Base-by-base conservation (phyloP, 768 basidiomycete genomes). In the Lactarius psammicola region DNA sequence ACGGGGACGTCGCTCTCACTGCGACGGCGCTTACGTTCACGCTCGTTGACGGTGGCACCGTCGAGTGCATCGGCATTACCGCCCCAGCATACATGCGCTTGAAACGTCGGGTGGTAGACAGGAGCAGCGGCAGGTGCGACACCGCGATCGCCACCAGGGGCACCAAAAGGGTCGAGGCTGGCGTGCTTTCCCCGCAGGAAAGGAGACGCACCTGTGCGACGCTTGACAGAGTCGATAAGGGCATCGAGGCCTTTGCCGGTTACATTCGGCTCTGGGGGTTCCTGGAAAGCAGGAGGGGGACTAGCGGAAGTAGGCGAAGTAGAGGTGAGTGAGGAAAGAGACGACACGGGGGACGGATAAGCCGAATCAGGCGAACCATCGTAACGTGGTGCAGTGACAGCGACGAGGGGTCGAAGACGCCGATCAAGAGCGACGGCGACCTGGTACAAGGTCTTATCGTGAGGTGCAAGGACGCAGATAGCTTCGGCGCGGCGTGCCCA, bases 401-500 rank as follows among this genome's bases (percentile, higher is more conserved):
- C 62, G 49, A 73, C 69, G 51, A 72, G 77, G 8, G 74, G 74
- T 58, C 71, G 72, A 55, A 82, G 76, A 63, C 80, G 81, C 59
- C 71, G 76, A 42, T 80, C 78, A 26, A 83, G 71, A 17, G 79
- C 80, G 30, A 75, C 60, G 30, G 78, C 78, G 46, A 83, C 79
- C 30, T 78, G 73, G 28, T 71, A 76, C 49, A 82, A 74, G 49
- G 78, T 78, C 44, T 73, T 72, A 67, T 82, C 81, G 53, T 79
- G 76, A 44, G 74, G 67, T 18, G 77, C 75, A 34, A 82, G 76
- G 44, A 83, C 81, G 57, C 81, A 81, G 54, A 82, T 78, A 33
- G 80, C 81, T 71, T 83, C 82, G 6, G 78, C 74, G 34, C 81
- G 80, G 59, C 81, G 80, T n/a, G 81, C 80, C 82, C 81, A 82